phyloP scores from a whole-genome alignment of 345 rosid genomes.

The Dimocarpus longan region DNA sequence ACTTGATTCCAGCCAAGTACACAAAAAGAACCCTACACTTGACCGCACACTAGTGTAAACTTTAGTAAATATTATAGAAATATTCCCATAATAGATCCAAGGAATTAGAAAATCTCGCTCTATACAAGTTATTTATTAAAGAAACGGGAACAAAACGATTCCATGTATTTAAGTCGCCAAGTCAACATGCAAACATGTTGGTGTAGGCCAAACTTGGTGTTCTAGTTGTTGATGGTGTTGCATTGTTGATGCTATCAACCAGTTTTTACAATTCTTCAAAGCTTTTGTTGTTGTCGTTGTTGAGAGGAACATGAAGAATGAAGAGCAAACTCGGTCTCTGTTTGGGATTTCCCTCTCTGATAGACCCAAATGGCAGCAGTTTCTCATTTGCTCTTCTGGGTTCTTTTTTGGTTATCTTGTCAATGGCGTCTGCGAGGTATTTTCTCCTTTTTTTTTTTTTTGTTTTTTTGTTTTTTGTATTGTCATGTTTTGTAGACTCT shows the following conservation, averaged over 20 bases:
- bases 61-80: background rate
- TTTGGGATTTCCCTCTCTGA: slow-evolving; percentile 67
- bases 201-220: background rate
- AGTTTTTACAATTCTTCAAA: background rate
- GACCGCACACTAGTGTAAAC: background rate
- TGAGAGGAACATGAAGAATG: slow-evolving; percentile 45
- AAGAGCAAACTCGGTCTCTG: slow-evolving; percentile 56
- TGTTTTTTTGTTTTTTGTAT: background rate
- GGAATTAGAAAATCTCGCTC: no score
- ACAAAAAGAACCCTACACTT: background rate
- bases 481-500: background rate
- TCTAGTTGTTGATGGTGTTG: background rate
- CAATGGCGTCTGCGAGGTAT: slow-evolving; percentile 68
- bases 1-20: background rate
- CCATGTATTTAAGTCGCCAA: background rate
- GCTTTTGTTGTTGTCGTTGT: background rate
- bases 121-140: no score
- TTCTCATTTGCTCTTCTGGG: slow-evolving; percentile 62
- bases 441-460: background rate
- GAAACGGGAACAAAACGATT: slow-evolving; percentile 10
- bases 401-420: slow-evolving; percentile 71
- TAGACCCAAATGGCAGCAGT: slow-evolving; percentile 60
- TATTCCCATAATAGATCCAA: no score
- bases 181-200: slow-evolving; percentile 21
- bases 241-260: background rate